Percentiles rank a stretch among this genome's conserved stretches.
Evolutionary conservation across 225 moss, liverwort and hornwort species (phyloP).

Genomic region (Bryum argenteum): DNA sequence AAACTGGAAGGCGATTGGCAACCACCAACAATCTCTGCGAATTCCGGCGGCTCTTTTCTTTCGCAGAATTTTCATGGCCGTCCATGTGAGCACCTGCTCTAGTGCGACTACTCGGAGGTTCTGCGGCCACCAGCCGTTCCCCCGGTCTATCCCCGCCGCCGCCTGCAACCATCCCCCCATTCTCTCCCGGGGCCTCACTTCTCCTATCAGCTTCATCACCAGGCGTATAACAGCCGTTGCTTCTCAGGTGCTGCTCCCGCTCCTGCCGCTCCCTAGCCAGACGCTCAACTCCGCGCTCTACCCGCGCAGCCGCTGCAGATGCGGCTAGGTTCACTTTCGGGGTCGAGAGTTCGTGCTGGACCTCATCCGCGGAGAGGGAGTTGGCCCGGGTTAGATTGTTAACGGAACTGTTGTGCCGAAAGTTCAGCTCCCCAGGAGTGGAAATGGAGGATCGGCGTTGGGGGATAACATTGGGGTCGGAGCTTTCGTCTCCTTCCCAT

Average conservation of each 20-base stretch:
- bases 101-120: constrained; percentile 47
- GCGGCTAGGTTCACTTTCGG: constrained; percentile 59
- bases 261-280: constrained; percentile 71
- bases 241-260: constrained; percentile 52
- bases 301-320: constrained; percentile 64
- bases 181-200: constrained; percentile 49
- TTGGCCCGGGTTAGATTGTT: constrained; percentile 42
- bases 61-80: constrained; percentile 45
- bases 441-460: constrained; percentile 65
- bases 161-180: constrained; percentile 57
- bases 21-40: constrained; percentile 89
- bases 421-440: constrained; percentile 52
- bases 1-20: constrained; percentile 97
- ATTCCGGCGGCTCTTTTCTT: constrained; percentile 52
- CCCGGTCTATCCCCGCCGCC: constrained; percentile 47
- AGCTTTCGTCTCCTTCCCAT: constrained; percentile 72
- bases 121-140: constrained; percentile 38
- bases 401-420: constrained; percentile 39
- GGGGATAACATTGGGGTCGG: constrained; percentile 51
- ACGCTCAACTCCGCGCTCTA: constrained; percentile 84
- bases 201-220: constrained; percentile 65
- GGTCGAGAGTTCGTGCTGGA: constrained; percentile 41
- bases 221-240: constrained; percentile 47
- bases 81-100: constrained; percentile 52
- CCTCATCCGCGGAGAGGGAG: constrained; percentile 55